Conservation (phyloP, 2,329 filamentous ascomycete species). For the Verticillium tricorpus region DNA sequence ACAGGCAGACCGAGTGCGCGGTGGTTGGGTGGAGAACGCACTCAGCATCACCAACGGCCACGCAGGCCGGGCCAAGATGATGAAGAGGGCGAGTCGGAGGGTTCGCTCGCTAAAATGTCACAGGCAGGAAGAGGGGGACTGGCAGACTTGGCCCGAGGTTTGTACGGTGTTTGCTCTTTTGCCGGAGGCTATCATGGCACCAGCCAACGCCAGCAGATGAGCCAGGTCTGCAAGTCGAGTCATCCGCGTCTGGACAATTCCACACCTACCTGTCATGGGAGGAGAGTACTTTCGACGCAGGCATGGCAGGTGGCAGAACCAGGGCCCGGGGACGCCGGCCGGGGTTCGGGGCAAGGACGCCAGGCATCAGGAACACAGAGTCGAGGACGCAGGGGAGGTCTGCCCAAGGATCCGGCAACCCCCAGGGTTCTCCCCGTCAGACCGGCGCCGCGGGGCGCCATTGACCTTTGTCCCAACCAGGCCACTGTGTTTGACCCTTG, state of each 20-base stretch:
- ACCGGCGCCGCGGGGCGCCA: neutral
- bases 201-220: neutral
- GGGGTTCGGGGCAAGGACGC: neutral
- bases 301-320: neutral
- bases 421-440: neutral
- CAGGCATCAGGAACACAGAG: neutral
- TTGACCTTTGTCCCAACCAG: constrained; percentile 4
- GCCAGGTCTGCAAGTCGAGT: neutral
- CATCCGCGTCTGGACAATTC: neutral
- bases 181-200: neutral
- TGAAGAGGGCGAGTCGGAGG: too few relatives aligned
- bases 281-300: neutral
- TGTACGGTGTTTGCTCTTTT: neutral
- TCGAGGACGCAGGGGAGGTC: neutral
- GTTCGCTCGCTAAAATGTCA: too few relatives aligned
- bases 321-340: neutral
- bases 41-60: neutral
- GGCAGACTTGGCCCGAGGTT: too few relatives aligned
- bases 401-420: neutral
- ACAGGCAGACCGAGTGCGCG: neutral
- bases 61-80: neutral
- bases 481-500: constrained; percentile 9
- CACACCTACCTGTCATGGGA: neutral
- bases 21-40: neutral
- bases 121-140: too few relatives aligned